A percentile compares a stretch with the other conserved stretches of the same genome.
Evolutionary conservation across 2,329 filamentous ascomycete genomes (phyloP).

Genomic region (Arthroderma uncinatum): DNA sequence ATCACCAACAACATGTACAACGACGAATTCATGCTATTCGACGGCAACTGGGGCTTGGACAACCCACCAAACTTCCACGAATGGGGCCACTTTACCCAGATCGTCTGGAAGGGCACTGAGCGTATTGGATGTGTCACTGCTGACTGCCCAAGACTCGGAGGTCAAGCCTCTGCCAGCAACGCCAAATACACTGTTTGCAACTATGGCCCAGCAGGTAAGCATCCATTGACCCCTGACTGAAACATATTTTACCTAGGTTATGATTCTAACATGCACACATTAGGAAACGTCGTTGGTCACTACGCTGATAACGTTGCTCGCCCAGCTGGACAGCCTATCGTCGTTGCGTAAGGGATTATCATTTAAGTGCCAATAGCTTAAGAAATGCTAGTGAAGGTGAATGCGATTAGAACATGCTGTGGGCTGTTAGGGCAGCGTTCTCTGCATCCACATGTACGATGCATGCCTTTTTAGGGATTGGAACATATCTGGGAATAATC

Average conservation of each 20-base stretch:
- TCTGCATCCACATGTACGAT: neutral
- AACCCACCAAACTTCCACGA: conserved; percentile 51
- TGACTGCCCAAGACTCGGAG: conserved; percentile 34
- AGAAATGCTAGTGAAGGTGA: neutral
- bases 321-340: conserved; percentile 31
- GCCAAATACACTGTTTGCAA: conserved; percentile 81
- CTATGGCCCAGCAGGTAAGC: conserved; percentile 63
- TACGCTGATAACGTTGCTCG: conserved; percentile 44
- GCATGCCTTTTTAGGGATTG: neutral
- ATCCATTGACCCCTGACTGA: neutral
- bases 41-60: conserved; percentile 46
- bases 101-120: conserved; percentile 56
- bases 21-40: conserved; percentile 53
- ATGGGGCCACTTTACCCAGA: conserved; percentile 67
- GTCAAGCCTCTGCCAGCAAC: conserved; percentile 25
- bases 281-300: conserved; percentile 46
- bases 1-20: conserved; percentile 86
- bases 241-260: conserved; percentile 13
- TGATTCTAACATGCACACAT: conserved; percentile 3
- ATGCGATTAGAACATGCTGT: neutral
- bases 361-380: neutral
- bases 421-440: neutral
- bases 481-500: neutral
- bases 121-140: conserved; percentile 51
- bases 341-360: conserved; percentile 18